Conservation (phyloP, 192 early-diverging fungal species). For the Backusella sp. region DNA sequence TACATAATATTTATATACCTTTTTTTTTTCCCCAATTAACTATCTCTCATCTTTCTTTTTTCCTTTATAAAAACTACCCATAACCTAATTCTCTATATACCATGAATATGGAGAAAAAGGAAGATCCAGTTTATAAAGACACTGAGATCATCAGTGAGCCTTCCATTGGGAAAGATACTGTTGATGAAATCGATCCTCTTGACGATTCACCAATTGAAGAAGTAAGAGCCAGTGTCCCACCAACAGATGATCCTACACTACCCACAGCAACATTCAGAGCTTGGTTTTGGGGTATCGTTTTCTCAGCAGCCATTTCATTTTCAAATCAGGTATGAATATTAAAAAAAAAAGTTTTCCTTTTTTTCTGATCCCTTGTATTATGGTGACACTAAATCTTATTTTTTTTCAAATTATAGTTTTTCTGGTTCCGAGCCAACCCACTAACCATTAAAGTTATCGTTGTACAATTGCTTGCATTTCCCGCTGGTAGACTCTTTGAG, state of each 20-base stretch:
- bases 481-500: slow-evolving; percentile 68
- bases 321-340: slow-evolving; percentile 51
- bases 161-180: neutral
- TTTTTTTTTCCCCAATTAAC: neutral
- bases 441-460: slow-evolving; percentile 67
- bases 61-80: neutral
- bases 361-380: neutral
- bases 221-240: slow-evolving; percentile 67
- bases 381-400: neutral
- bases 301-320: slow-evolving; percentile 60
- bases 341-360: neutral
- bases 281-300: slow-evolving; percentile 69
- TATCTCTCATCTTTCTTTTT: neutral
- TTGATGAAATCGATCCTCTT: neutral
- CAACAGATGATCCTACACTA: slow-evolving; percentile 63
- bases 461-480: slow-evolving; percentile 75
- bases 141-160: neutral
- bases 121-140: neutral
- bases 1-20: neutral
- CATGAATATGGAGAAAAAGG: neutral
- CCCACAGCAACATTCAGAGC: slow-evolving; percentile 74
- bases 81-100: neutral
- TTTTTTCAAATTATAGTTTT: slow-evolving; percentile 47
- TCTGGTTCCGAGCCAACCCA: slow-evolving; percentile 85
- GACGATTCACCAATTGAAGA: slow-evolving; percentile 68